phyloP scores from a whole-genome alignment of 257 asterid species.

The Voacanga thouarsii region DNA sequence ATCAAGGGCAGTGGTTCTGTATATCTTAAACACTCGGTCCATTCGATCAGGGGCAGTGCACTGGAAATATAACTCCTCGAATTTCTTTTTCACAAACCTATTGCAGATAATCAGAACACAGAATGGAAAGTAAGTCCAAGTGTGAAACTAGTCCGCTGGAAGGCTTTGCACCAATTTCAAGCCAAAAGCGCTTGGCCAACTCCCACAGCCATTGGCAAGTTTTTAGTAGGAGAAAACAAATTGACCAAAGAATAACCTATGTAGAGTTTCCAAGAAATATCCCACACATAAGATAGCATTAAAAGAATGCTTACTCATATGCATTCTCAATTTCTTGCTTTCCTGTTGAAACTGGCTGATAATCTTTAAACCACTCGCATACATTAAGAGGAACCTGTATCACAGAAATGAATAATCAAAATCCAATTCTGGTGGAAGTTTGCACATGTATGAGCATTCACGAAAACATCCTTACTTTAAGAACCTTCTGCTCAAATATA shows the following conservation, averaged over 20 bases:
- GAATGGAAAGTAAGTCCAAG: not conserved
- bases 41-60: constrained; percentile 92
- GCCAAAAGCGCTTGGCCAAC: too few species aligned
- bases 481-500: constrained; percentile 92
- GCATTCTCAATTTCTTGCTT: constrained; percentile 98
- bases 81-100: constrained; percentile 97
- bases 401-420: constrained; percentile 15
- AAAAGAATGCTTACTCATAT: constrained; percentile 72
- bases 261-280: not conserved
- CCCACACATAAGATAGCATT: constrained; percentile 6
- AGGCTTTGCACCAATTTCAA: not conserved
- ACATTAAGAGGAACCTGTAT: constrained; percentile 80
- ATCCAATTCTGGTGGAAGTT: constrained; percentile 24
- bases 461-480: constrained; percentile 54
- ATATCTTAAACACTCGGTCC: constrained; percentile 92
- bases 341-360: constrained; percentile 88
- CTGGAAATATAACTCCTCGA: constrained; percentile 93
- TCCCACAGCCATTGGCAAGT: too few species aligned
- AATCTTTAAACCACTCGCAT: constrained; percentile 95
- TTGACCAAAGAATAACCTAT: not conserved
- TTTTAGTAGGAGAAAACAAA: not conserved
- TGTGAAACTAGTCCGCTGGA: not conserved
- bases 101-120: constrained; percentile 12
- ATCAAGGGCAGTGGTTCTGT: constrained; percentile 93
- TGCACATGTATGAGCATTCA: constrained; percentile 6